Evolutionary conservation across 345 rosid species (phyloP).

Genomic region (Eucalyptus microcorys): DNA sequence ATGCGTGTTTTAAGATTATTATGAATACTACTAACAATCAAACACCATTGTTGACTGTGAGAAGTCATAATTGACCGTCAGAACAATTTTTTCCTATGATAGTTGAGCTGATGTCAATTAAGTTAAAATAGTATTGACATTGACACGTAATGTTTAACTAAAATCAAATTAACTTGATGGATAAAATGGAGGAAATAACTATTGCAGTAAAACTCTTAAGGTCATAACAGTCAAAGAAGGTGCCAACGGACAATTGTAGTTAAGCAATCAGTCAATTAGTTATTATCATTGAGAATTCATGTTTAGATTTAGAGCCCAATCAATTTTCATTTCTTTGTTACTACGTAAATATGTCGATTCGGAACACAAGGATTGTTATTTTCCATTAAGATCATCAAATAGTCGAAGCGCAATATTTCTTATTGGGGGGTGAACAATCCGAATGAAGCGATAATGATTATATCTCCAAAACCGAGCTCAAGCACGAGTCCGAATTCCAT

Average conservation of each 20-base stretch:
- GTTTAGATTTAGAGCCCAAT: background rate
- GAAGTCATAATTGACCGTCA: background rate
- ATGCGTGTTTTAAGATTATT: background rate
- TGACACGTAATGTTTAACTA: too few species aligned
- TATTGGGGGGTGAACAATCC: accelerated
- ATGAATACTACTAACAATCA: background rate
- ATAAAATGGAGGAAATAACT: background rate
- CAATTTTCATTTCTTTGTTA: background rate
- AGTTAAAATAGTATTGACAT: background rate
- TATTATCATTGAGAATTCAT: background rate
- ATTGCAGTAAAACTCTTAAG: background rate
- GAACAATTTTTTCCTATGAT: background rate
- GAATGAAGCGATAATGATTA: background rate
- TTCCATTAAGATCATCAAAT: background rate
- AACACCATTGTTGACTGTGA: background rate
- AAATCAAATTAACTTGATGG: background rate
- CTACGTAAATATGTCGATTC: accelerated
- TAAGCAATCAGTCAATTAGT: background rate
- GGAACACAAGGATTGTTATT: background rate
- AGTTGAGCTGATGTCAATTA: background rate
- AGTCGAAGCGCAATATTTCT: accelerated
- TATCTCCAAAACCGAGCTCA: background rate
- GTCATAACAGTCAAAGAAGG: too few species aligned
- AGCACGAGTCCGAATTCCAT: background rate
- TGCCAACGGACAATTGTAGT: background rate